Evolutionary conservation across 2,329 filamentous ascomycete species (phyloP).

Genomic region (Cadophora luteo-olivacea): DNA sequence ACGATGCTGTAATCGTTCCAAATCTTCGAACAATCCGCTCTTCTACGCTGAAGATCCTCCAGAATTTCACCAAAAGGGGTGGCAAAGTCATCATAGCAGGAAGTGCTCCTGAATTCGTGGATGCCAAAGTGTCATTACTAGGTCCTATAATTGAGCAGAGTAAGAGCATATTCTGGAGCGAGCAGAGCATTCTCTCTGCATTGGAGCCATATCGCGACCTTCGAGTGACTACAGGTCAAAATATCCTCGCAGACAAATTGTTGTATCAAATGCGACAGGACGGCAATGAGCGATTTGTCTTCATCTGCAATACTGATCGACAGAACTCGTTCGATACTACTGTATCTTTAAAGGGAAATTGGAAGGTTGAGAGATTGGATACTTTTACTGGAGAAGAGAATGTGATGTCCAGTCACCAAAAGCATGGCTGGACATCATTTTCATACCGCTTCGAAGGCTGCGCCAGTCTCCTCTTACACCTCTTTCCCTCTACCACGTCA

Average conservation of each 20-base stretch:
- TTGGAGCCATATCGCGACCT: constrained; percentile 40
- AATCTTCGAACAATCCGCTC: constrained; percentile 45
- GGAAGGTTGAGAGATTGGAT: constrained; percentile 41
- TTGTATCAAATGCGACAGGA: constrained; percentile 45
- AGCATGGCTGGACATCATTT: constrained; percentile 38
- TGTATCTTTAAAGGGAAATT: constrained; percentile 39
- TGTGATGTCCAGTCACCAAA: constrained; percentile 14
- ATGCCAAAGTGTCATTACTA: constrained; percentile 31
- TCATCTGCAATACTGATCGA: constrained; percentile 45
- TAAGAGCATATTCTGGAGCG: constrained; percentile 34
- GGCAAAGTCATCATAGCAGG: constrained; percentile 41
- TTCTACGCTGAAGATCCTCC: constrained; percentile 39
- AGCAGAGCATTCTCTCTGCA: constrained; percentile 33
- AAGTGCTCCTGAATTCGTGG: constrained; percentile 36
- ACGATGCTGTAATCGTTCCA: constrained; percentile 44
- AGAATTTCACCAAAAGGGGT: constrained; percentile 36
- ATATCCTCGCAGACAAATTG: constrained; percentile 30
- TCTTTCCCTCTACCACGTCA: constrained; percentile 27
- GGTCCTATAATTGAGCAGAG: constrained; percentile 29
- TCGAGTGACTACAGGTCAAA: constrained; percentile 29
- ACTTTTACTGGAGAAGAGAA: constrained; percentile 39
- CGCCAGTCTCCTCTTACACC: constrained; percentile 40
- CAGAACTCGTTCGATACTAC: constrained; percentile 31
- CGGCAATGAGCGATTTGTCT: constrained; percentile 40
- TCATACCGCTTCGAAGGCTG: constrained; percentile 43